Base-by-base conservation (phyloP, 2,329 filamentous ascomycete genomes). In the Sporothrix pseudoabietina region DNA sequence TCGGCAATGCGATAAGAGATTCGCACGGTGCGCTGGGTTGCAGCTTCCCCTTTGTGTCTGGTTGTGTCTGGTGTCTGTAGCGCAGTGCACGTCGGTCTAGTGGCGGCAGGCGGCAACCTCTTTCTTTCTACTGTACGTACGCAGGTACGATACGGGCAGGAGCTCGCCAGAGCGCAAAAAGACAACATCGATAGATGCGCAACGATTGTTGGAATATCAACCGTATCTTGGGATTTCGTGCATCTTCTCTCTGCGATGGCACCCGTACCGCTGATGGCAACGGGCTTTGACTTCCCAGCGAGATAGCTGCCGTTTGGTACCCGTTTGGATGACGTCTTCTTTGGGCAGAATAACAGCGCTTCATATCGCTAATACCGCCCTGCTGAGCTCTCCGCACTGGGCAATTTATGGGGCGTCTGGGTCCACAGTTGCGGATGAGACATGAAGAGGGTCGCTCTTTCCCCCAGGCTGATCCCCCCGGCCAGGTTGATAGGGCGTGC, bases 1-100 rank as follows among this genome's bases (percentile, higher is more conserved):
- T 78, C 73, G 77, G 77, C 76, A 77, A 79, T 78, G 76, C 77
- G 78, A 78, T 75, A 77, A 76, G 73, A 7, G 26, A 66, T 55
- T 74, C 72, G 76, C 75, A 76, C 75, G 52, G 75, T 76, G 72
- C 47, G 26, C 54, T 26, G 55, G 41, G 52, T 30, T n/a, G n/a
- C 61, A 63, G 61, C 61, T 65, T 63, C 61, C 65, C 65, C 65
- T 69, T 54, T 54, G 47, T 55, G 66, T 54, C 47, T 69, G 47
- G 66, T 54, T 30, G 54, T 52, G 66, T 54, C 47, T 69, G 47
- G 66, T 54, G 66, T 69, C 35, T 69, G 66, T 49, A 22, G 44
- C 66, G 47, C 16, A 54, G 16, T 16, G 19, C 39, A 41, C 49
- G 54, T n/a, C 49, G 47, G 68, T 22, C 30, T 16, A 44, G 49